Percentiles rank a stretch among this genome's conserved stretches.
Evolutionary conservation across 2,329 filamentous ascomycete species (phyloP).

Genomic region (Xylariaceae sp.): DNA sequence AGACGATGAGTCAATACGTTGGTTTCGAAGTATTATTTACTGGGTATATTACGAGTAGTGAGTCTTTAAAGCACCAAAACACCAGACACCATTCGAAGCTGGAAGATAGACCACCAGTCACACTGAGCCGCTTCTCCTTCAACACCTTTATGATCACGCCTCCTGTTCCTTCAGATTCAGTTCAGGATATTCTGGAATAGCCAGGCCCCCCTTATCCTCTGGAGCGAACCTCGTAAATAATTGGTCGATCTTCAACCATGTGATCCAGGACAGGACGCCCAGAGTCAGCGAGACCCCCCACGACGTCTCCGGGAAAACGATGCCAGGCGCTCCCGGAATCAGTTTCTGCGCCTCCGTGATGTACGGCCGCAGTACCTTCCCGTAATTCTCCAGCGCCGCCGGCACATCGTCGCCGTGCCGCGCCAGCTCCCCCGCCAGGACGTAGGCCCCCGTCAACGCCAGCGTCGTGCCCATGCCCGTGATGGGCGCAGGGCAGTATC

Average conservation of each 20-base stretch:
- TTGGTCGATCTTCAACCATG: slow-evolving; percentile 15
- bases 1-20: no score
- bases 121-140: background rate
- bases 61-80: no score
- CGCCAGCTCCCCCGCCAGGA: slow-evolving; percentile 42
- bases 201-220: slow-evolving; percentile 14
- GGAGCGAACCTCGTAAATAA: slow-evolving; percentile 10
- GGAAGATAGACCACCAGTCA: no score
- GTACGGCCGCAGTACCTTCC: slow-evolving; percentile 34
- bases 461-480: slow-evolving; percentile 41
- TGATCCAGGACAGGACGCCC: slow-evolving; percentile 18
- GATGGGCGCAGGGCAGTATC: slow-evolving; percentile 36
- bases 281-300: slow-evolving; percentile 18
- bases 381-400: slow-evolving; percentile 33
- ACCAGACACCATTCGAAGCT: no score
- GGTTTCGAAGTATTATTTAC: no score
- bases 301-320: background rate
- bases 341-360: slow-evolving; percentile 32
- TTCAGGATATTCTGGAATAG: slow-evolving; percentile 20
- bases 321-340: background rate
- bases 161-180: slow-evolving; percentile 2
- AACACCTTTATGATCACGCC: background rate
- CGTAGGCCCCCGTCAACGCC: slow-evolving; percentile 40
- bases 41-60: no score
- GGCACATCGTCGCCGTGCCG: slow-evolving; percentile 14